Percentiles rank a stretch among this genome's conserved stretches.
phyloP scores from a whole-genome alignment of 345 rosid genomes.

The Bruguiera parviflora region DNA sequence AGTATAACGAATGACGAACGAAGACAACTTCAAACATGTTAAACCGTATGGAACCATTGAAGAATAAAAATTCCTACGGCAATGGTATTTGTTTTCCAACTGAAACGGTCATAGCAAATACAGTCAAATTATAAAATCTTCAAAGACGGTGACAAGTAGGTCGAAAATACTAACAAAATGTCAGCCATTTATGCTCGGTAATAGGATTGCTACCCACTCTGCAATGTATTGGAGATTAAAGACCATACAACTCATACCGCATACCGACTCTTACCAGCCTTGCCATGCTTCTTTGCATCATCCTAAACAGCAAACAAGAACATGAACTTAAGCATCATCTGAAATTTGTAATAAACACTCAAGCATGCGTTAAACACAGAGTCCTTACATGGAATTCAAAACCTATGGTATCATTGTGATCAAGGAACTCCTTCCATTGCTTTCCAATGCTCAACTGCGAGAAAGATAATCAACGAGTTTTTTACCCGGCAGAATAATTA shows the following conservation, averaged over 20 bases:
- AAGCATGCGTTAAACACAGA: not conserved
- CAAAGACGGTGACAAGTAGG: not conserved
- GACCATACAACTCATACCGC: conserved; percentile 36
- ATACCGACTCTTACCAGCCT: conserved; percentile 60
- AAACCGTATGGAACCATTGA: not conserved
- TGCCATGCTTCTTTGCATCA: conserved; percentile 64
- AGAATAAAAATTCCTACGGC: not conserved
- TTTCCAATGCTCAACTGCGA: conserved; percentile 79
- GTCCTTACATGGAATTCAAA: conserved; percentile 77
- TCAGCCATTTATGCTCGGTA: not conserved
- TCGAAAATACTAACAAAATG: not conserved
- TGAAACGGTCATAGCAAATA: not conserved
- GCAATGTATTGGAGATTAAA: not conserved
- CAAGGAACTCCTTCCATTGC: conserved; percentile 88
- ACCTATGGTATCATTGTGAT: conserved; percentile 64
- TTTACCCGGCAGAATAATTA: too few species aligned
- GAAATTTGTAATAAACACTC: not conserved
- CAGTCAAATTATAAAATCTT: not conserved
- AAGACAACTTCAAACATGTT: not conserved
- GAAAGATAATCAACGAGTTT: not conserved
- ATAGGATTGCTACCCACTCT: not conserved
- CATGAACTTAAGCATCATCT: not conserved
- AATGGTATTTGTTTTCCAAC: not conserved
- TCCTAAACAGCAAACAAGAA: conserved; percentile 41
- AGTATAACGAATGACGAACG: not conserved